Base-by-base conservation (phyloP, 2,329 filamentous ascomycete species). In the Aspergillus sp. region DNA sequence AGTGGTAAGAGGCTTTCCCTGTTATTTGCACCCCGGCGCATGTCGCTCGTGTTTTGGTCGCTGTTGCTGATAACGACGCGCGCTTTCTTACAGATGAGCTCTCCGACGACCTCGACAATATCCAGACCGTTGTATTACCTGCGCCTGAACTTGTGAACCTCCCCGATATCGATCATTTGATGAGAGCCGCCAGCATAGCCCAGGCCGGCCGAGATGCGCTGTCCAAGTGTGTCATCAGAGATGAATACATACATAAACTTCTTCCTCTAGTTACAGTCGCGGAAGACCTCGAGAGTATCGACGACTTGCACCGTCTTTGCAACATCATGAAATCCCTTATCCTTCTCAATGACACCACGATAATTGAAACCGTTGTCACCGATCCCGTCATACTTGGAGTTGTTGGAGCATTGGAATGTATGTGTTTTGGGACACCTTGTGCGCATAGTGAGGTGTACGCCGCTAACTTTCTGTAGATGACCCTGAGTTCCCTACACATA, bases 301-400 rank as follows among this genome's bases (percentile, higher is more conserved):
- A 85, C 20, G 93, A 98, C 70, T 79, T 99, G 59, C 95, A 98
- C 74, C 86, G 90, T 48, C 80, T 99, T 46, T 99, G 95, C 84
- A 96, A 92, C 73, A 97, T 99, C 72, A 95, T 97, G 90, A 99
- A 99, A 81, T 89, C 89, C 58, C 84, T 98, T 56, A 96, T 99
- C 54, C 80, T 98, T 53, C 85, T 98, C 62, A 99, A 98, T 77
- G 95, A 99, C 73, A 96, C 89, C 30, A 84, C 87, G 58, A 96
- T 99, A 62, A 96, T 99, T 68, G 95, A 99, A 75, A 88, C 91
- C 66, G 89, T 93, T 13, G 93, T 99, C 24, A 91, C 90, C 13
- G 93, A 98, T 75, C 86, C 92, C 57, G 89, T 93, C 64, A 87
- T 98, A 45, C 79, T 96, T 64, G 95, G 93, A 17, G 93, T 98